Evolutionary conservation across 2,329 filamentous ascomycete genomes (phyloP).

Genomic region (Fusarium ramigenum): DNA sequence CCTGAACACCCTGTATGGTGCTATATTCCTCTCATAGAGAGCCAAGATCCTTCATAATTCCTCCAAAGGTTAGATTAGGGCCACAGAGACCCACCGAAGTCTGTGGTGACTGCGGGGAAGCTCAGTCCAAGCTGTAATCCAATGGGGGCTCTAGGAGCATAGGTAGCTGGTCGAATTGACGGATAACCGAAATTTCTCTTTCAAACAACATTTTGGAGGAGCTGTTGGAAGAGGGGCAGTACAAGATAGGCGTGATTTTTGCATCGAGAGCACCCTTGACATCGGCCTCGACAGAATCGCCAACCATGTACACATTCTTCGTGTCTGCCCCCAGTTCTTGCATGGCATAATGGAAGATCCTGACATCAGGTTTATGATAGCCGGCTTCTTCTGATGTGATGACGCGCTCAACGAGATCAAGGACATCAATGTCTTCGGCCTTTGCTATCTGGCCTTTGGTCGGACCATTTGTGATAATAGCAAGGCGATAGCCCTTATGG

Average conservation of each 20-base stretch:
- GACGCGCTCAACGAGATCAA: neutral
- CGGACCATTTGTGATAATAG: slow-evolving; percentile 8
- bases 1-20: neutral
- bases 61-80: too few relatives aligned
- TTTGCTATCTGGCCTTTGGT: neutral
- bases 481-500: neutral
- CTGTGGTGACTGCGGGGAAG: neutral
- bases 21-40: too few relatives aligned
- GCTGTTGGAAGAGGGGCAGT: fast-evolving
- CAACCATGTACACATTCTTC: neutral
- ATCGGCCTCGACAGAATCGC: neutral
- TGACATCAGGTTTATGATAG: neutral
- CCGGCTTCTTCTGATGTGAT: slow-evolving; percentile 13
- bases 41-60: too few relatives aligned
- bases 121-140: neutral
- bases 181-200: fast-evolving
- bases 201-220: fast-evolving
- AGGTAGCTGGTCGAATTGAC: neutral
- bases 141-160: fast-evolving
- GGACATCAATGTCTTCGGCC: neutral
- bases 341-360: slow-evolving; percentile 4
- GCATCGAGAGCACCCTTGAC: neutral
- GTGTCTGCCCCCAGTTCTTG: fast-evolving
- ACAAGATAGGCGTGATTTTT: neutral
- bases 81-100: too few relatives aligned